Evolutionary conservation across 1,284 basidiomycete species (phyloP), one percentile per base, ranked within the genome.

Genomic region (Cryptococcus neoformans): DNA sequence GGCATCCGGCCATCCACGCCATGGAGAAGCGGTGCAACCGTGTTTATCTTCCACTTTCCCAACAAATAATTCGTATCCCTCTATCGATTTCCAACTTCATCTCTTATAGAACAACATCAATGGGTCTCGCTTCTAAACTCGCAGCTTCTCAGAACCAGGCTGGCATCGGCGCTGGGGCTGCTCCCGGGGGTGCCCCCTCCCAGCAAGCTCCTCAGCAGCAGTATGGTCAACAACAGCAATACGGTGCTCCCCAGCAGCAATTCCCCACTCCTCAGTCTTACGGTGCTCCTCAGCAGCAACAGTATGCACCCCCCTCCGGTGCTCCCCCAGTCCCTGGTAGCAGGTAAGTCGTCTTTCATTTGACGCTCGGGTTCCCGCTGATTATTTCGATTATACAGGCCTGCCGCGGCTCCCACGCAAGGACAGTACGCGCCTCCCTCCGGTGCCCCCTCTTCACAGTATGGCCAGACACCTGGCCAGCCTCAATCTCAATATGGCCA

Each of bases 121-220:
- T 72, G 70, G 70, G 70, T 59, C 64, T 72, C 52, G 70, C 70
- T 54, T 67, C 68, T 9, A 72, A 72, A 57, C 59, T 72, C 45
- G 66, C 67, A 51, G 67, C 68, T 11, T 63, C 70, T 41, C 65
- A 70, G 47, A 52, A 58, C 35, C 49, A 54, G 34, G 53, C 56
- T 6, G 61, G 62, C 21, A 65, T 58, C 10, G 60, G 56, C 12
- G 53, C 57, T 35, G 59, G 58, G n/a, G 56, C 39, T 16, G 42
- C 42, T 14, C 34, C 21, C 46, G 21, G n/a, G 40, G 11, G 45
- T 21, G 17, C 45, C 8, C 17, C 17, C 57, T 41, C 52, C 54
- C 45, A 47, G 45, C 45, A 47, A 14, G 12, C 14, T 45, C 55
- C 51, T 21, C 48, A 46, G 16, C 53, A 51, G 45, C 59, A 53